These are phyloP conservation scores for Plasmodium inui DNA, from an alignment of 169 alveolate genomes.

Conservation along the genomic window DNA sequence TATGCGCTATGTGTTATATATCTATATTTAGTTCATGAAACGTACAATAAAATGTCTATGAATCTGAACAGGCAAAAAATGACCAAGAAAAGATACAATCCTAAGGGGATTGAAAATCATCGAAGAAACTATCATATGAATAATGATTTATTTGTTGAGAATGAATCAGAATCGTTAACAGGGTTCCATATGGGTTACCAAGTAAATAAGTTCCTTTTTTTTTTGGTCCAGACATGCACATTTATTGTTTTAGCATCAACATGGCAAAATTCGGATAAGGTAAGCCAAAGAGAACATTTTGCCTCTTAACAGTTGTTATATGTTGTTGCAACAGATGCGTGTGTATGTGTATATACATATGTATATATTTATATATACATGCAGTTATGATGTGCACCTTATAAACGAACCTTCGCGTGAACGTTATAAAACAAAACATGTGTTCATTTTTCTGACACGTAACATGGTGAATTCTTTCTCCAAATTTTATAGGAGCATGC, in stretches of 20 bases:
- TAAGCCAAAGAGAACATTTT: background rate
- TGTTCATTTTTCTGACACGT: background rate
- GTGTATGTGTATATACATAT: background rate
- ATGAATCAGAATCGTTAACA: background rate
- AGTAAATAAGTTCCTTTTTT: background rate
- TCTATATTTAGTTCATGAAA: background rate
- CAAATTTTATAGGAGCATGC: background rate
- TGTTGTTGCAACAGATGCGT: background rate
- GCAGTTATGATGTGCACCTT: background rate
- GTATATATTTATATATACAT: background rate
- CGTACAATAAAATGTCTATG: background rate
- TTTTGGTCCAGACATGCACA: slow-evolving; percentile 1
- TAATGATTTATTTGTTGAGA: background rate
- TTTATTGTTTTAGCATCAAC: background rate
- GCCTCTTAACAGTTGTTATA: background rate
- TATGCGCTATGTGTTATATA: background rate
- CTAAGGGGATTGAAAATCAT: background rate
- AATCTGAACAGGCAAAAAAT: background rate
- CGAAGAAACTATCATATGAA: background rate
- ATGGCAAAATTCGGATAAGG: slow-evolving; percentile 5
- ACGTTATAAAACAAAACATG: background rate
- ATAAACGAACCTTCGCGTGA: background rate
- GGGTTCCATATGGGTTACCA: background rate
- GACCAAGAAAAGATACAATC: slow-evolving; percentile 3
- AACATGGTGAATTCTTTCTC: background rate